phyloP scores from a whole-genome alignment of 129 eudicot species.

The Centrapalus pauciflorus region DNA sequence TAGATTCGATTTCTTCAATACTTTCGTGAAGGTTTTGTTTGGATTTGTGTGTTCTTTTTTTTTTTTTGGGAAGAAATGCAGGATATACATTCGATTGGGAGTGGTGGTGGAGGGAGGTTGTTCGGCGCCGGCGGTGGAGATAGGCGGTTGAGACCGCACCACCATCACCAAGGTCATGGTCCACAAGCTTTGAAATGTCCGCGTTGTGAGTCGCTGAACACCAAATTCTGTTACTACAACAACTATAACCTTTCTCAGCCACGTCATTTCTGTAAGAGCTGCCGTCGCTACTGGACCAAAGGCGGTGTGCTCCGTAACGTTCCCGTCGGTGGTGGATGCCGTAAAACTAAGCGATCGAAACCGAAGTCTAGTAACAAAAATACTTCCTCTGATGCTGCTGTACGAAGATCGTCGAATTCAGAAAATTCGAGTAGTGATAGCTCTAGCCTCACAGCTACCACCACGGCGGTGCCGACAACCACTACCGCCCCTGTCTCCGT shows the following conservation, averaged over 20 bases:
- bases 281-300: constrained; percentile 89
- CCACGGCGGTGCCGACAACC: constrained; percentile 17
- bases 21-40: background rate
- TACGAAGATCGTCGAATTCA: constrained; percentile 32
- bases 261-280: constrained; percentile 80
- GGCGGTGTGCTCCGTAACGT: constrained; percentile 91
- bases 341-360: constrained; percentile 63
- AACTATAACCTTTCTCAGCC: constrained; percentile 85
- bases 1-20: background rate
- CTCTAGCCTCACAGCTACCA: constrained; percentile 55
- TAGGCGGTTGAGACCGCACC: constrained; percentile 48
- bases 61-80: constrained; percentile 37
- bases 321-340: constrained; percentile 88
- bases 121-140: constrained; percentile 37
- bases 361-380: constrained; percentile 13
- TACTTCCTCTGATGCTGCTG: constrained; percentile 21
- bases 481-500: constrained; percentile 13
- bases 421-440: constrained; percentile 69
- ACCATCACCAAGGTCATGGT: constrained; percentile 37
- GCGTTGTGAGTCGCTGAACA: constrained; percentile 74
- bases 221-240: constrained; percentile 84
- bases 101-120: constrained; percentile 45
- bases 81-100: constrained; percentile 49
- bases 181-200: constrained; percentile 73
- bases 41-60: background rate